Conservation (phyloP, 2,329 filamentous ascomycete species). For the Arthrobotrys musiformis region DNA sequence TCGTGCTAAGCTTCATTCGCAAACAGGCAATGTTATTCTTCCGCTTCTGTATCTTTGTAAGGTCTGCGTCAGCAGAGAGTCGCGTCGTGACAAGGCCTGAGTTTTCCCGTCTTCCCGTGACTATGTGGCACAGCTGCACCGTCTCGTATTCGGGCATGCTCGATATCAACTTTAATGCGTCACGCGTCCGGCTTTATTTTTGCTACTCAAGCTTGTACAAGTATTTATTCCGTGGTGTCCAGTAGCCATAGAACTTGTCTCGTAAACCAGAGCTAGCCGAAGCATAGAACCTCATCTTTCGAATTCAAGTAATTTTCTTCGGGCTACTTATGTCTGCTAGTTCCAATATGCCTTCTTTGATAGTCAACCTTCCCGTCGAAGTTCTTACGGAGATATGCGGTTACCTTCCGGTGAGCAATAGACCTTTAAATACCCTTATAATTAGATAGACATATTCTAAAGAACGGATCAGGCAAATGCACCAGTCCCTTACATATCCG, state of each 20-base stretch:
- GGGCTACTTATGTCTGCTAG: neutral
- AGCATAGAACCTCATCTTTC: too few relatives aligned
- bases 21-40: neutral
- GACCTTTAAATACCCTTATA: neutral
- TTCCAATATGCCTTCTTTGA: neutral
- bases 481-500: neutral
- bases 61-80: neutral
- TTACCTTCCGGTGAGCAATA: neutral
- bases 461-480: neutral
- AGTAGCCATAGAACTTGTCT: too few relatives aligned
- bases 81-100: too few relatives aligned
- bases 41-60: neutral
- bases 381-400: neutral
- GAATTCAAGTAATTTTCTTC: too few relatives aligned
- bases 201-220: neutral
- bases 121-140: too few relatives aligned
- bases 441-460: neutral
- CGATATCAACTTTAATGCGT: too few relatives aligned
- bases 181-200: too few relatives aligned
- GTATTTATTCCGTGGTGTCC: neutral
- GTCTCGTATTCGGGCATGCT: too few relatives aligned
- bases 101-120: too few relatives aligned
- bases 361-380: neutral
- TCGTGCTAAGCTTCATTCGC: neutral
- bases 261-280: too few relatives aligned